A percentile compares a stretch with the other conserved stretches of the same genome.
These are phyloP conservation scores for Fusarium odoratissimum DNA, from an alignment of 2,329 filamentous ascomycete genomes.

Conservation along the genomic window DNA sequence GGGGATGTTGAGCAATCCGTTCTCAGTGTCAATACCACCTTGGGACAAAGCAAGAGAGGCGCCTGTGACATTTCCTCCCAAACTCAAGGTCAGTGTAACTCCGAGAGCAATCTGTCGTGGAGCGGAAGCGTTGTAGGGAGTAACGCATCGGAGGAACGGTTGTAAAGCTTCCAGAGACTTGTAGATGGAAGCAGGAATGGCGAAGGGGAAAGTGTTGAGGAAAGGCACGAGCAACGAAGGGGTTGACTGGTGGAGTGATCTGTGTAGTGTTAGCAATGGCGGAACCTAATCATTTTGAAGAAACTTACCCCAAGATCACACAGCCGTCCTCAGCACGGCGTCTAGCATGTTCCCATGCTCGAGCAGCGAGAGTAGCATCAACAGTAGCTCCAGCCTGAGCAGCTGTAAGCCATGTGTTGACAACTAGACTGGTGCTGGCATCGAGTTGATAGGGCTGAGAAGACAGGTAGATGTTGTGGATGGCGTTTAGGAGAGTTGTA, in stretches of 20 bases:
- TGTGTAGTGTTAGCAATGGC: conserved; percentile 52
- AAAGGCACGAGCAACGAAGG: conserved; percentile 88
- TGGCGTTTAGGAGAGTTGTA: conserved; percentile 89
- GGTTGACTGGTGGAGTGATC: conserved; percentile 87
- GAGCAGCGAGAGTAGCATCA: conserved; percentile 79
- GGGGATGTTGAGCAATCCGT: conserved; percentile 84
- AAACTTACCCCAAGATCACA: conserved; percentile 82
- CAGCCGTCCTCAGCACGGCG: conserved; percentile 95
- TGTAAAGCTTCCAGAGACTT: conserved; percentile 83
- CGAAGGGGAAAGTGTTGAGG: conserved; percentile 81
- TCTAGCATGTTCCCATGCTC: conserved; percentile 96
- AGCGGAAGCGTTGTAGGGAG: conserved; percentile 87
- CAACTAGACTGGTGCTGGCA: conserved; percentile 88
- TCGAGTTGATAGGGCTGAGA: conserved; percentile 88
- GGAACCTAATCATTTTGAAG: background rate
- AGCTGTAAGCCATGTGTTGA: conserved; percentile 95
- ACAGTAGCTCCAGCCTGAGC: conserved; percentile 78
- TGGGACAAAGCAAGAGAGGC: conserved; percentile 84
- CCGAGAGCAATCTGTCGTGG: conserved; percentile 84
- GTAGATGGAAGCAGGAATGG: conserved; percentile 79
- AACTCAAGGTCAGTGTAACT: conserved; percentile 82
- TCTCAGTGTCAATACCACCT: conserved; percentile 85
- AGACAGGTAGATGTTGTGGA: conserved; percentile 89
- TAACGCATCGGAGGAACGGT: conserved; percentile 88
- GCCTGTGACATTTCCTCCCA: conserved; percentile 81